Percentiles rank a stretch among this genome's conserved stretches.
phyloP scores from a whole-genome alignment of 2,329 filamentous ascomycete species.

The Fusarium sp. region DNA sequence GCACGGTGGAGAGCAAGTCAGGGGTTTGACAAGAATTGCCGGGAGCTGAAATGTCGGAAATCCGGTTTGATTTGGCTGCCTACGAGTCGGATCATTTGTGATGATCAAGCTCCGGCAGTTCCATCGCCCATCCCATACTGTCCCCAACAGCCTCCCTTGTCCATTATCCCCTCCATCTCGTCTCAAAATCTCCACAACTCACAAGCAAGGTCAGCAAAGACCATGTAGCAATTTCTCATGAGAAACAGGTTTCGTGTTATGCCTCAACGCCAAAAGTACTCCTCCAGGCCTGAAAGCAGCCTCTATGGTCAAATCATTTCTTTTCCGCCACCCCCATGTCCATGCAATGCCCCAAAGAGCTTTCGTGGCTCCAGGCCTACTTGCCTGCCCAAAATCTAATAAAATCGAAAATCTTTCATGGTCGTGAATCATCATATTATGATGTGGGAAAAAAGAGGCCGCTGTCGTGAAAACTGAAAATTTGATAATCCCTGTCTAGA shows the following conservation, averaged over 20 bases:
- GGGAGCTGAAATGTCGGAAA: not conserved
- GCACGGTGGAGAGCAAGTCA: not conserved
- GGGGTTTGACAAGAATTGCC: conserved; percentile 8
- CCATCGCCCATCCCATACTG: conserved; percentile 7
- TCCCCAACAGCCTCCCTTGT: not conserved
- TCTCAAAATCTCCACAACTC: not conserved
- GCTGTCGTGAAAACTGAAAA: conserved; percentile 8
- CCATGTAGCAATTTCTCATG: not conserved
- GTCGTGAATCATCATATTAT: conserved; percentile 35
- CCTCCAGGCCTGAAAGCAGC: conserved; percentile 30
- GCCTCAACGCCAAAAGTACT: conserved; percentile 18
- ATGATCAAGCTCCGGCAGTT: not conserved
- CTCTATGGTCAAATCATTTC: conserved; percentile 16
- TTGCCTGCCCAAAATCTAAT: conserved; percentile 29
- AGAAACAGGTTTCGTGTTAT: conserved; percentile 13
- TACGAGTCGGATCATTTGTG: conserved; percentile 1
- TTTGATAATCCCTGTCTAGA: conserved; percentile 19
- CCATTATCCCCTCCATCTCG: not conserved
- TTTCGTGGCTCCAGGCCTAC: conserved; percentile 21
- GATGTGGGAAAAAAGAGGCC: conserved; percentile 12
- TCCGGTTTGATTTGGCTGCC: not conserved
- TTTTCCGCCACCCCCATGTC: conserved; percentile 25
- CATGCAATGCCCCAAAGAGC: conserved; percentile 17
- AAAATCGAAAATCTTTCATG: conserved; percentile 18
- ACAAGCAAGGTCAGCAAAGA: not conserved